Evolutionary conservation across 371 early-diverging fungal genomes (phyloP).

Genomic region (Quaeritorhiza haematococci): DNA sequence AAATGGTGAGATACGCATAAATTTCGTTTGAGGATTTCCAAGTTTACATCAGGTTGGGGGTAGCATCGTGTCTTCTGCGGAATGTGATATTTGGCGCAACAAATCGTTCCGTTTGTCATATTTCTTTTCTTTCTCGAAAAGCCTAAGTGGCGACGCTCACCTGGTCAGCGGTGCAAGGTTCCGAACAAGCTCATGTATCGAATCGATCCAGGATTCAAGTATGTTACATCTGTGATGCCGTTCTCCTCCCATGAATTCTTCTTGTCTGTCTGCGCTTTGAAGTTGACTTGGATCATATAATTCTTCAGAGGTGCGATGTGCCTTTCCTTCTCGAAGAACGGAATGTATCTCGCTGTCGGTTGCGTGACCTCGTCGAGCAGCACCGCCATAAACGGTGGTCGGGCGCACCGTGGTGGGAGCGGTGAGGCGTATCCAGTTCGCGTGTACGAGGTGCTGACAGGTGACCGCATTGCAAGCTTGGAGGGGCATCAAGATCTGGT

Average conservation of each 20-base stretch:
- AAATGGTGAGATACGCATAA: slow-evolving; percentile 28
- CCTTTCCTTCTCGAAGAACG: slow-evolving; percentile 33
- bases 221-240: not conserved
- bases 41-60: slow-evolving; percentile 6
- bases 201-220: slow-evolving; percentile 16
- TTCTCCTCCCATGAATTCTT: not conserved
- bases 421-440: slow-evolving; percentile 22
- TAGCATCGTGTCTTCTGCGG: not conserved
- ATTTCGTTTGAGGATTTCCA: slow-evolving; percentile 9
- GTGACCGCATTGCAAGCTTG: slow-evolving; percentile 25
- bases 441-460: slow-evolving; percentile 30
- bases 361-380: slow-evolving; percentile 10
- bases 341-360: slow-evolving; percentile 32
- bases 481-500: slow-evolving; percentile 38
- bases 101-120: not conserved
- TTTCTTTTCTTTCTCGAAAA: slow-evolving; percentile 3
- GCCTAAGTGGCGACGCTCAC: slow-evolving; percentile 4
- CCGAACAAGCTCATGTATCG: slow-evolving; percentile 16
- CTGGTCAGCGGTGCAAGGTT: slow-evolving; percentile 2
- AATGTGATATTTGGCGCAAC: not conserved
- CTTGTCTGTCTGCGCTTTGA: not conserved
- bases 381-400: too few species aligned
- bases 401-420: too few species aligned
- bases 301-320: slow-evolving; percentile 21
- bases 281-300: not conserved